A percentile compares a stretch with the other conserved stretches of the same genome.
phyloP scores from a whole-genome alignment of 495 filamentous ascomycete genomes.

The Rusavskia elegans region DNA sequence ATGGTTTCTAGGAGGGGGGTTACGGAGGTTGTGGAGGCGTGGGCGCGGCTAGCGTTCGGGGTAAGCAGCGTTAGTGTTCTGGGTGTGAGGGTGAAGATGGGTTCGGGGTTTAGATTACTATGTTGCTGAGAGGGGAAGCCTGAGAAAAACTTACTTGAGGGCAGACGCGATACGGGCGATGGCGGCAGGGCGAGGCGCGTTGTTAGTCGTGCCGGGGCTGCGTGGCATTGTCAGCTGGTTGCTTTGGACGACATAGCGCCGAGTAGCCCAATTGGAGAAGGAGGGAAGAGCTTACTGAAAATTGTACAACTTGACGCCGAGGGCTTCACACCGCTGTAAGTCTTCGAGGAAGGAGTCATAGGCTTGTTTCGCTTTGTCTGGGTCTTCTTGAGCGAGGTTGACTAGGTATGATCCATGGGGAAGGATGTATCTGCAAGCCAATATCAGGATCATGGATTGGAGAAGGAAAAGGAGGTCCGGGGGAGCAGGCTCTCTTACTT shows the following conservation, averaged over 20 bases:
- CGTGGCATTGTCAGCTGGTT: conserved; percentile 6
- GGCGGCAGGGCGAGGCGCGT: conserved; percentile 46
- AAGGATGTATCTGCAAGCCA: conserved; percentile 41
- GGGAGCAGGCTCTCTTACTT: conserved; percentile 21
- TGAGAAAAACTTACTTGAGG: conserved; percentile 34
- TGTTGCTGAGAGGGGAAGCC: background rate
- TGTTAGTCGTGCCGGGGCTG: conserved; percentile 63
- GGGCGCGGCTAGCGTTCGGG: conserved; percentile 31
- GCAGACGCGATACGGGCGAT: conserved; percentile 61
- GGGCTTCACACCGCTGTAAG: conserved; percentile 68
- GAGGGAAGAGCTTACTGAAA: conserved; percentile 49
- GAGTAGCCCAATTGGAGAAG: background rate
- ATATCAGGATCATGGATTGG: too few relatives aligned
- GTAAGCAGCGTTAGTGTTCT: too few relatives aligned
- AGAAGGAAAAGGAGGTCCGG: too few relatives aligned
- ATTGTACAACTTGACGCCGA: conserved; percentile 85
- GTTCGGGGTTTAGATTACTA: background rate
- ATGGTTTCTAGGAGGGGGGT: conserved; percentile 86
- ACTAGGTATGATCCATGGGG: conserved; percentile 95
- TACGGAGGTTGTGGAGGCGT: conserved; percentile 56
- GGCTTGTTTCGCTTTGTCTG: conserved; percentile 67
- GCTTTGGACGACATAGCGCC: too few relatives aligned
- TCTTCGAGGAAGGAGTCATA: conserved; percentile 82
- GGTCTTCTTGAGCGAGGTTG: conserved; percentile 76
- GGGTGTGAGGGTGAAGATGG: too few relatives aligned